phyloP scores from a whole-genome alignment of 1,284 basidiomycete genomes.

The Tilletia walkeri region DNA sequence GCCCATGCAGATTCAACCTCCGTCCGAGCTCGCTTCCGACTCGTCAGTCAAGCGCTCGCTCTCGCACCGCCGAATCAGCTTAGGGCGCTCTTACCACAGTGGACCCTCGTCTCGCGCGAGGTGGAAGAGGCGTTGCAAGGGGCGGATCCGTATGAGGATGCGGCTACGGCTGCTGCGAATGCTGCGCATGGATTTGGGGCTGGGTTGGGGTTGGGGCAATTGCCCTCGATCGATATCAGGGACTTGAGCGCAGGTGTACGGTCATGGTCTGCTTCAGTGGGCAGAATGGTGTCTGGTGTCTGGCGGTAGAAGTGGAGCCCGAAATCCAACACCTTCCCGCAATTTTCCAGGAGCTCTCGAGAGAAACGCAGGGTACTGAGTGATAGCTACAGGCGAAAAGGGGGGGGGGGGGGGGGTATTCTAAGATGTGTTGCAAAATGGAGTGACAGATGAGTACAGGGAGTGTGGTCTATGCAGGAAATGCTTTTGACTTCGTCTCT shows the following conservation, averaged over 20 bases:
- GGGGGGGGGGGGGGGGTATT: too few species aligned
- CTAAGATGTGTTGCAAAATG: too few species aligned
- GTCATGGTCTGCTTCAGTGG: constrained; percentile 7
- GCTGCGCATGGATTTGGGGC: constrained; percentile 3
- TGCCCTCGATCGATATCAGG: background rate
- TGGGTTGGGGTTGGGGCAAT: background rate
- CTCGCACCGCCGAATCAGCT: background rate
- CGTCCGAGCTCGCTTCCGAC: background rate
- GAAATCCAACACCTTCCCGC: too few species aligned
- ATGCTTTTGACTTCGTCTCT: too few species aligned
- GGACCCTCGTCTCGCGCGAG: background rate
- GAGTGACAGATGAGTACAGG: too few species aligned
- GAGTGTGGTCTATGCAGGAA: too few species aligned
- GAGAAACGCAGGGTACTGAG: too few species aligned
- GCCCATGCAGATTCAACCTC: background rate
- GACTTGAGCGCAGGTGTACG: background rate
- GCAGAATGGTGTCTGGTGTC: background rate
- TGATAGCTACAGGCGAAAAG: too few species aligned
- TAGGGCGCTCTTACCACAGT: background rate
- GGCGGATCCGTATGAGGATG: constrained; percentile 13
- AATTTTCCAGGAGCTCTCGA: too few species aligned
- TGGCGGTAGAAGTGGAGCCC: background rate
- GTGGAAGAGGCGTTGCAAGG: constrained; percentile 7
- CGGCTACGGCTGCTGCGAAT: background rate
- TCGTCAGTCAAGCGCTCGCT: background rate